Percentiles rank a stretch among this genome's conserved stretches.
Evolutionary conservation across 73 alveolate species (phyloP).

Genomic region (Paramecium caudatum): DNA sequence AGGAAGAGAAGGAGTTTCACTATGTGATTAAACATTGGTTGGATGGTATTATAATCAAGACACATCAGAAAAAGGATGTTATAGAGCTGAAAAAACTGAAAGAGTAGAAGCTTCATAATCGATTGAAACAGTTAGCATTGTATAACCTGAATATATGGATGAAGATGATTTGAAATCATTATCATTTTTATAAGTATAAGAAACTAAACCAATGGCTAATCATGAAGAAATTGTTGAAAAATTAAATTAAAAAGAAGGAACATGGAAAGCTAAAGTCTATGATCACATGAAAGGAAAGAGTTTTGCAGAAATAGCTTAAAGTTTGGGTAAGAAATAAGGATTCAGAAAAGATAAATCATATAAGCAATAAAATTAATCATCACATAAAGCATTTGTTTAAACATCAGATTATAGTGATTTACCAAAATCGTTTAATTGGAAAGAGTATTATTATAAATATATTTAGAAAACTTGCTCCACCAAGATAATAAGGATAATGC

Average conservation of each 20-base stretch:
- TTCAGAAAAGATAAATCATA: conserved; percentile 23
- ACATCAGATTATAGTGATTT: conserved; percentile 7
- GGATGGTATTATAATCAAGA: conserved; percentile 71
- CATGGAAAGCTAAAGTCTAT: conserved; percentile 72
- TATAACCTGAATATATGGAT: conserved; percentile 66
- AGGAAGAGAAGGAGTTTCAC: conserved; percentile 43
- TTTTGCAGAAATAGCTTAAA: conserved; percentile 53
- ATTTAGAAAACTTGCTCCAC: conserved; percentile 48
- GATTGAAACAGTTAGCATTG: conserved; percentile 41
- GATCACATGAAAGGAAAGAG: conserved; percentile 63
- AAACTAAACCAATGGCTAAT: neutral
- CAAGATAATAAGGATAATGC: conserved; percentile 71
- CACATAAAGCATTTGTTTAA: conserved; percentile 18
- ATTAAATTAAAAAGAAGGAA: conserved; percentile 37
- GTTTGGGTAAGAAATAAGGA: conserved; percentile 48
- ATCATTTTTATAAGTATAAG: conserved; percentile 23
- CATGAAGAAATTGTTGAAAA: conserved; percentile 57
- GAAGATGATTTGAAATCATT: conserved; percentile 19
- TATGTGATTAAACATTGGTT: conserved; percentile 71
- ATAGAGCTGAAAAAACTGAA: conserved; percentile 70
- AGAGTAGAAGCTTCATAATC: conserved; percentile 11
- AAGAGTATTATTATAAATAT: neutral
- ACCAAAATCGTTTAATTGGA: conserved; percentile 69
- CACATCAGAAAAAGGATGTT: conserved; percentile 68
- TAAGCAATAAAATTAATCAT: neutral